Evolutionary conservation across 2,329 filamentous ascomycete genomes (phyloP), one percentile per base, ranked within the genome.

Genomic region (Exophiala alcalophila): DNA sequence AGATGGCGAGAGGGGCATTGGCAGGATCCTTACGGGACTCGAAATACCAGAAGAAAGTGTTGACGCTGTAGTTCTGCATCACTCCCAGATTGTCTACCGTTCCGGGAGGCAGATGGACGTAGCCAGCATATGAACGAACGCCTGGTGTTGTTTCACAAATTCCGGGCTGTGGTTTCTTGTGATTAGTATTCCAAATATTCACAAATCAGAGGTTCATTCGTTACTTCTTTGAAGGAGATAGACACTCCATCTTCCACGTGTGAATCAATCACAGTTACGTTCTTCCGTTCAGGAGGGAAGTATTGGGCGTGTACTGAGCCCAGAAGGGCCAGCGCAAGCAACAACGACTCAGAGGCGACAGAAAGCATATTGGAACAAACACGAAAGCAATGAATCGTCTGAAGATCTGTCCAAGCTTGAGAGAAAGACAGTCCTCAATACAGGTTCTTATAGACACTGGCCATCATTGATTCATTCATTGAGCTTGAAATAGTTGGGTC

Each of bases 21-120:
- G 60, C 56, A 2, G 77, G 69, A 51, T 71, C 65, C 39, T 74
- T 67, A 6, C 76, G 67, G 3, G 78, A 67, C 53, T 81, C 77
- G 54, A 82, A 76, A 56, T 80, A 82, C 78, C 78, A 81, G 62
- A 82, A 83, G 62, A 81, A 83, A 35, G 76, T 80, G 57, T 80
- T 80, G 53, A 80, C 78, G 2, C 71, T 66, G 53, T 79, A 79
- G 41, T 74, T 60, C 52, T 78, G 75, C 24, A 62, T 50, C 18
- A 66, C 63, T 23, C 62, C 53, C n/a, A 49, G 23, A 21, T 50
- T 43, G 4, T 66, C 54, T 32, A 72, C 58, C 1, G 68, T 63
- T 15, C 65, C 66, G 3, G 70, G 67, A 2, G 75, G 75, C 2
- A 81, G 65, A 56, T 75, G 70, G 6, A 82, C 71, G 50, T 80